These are phyloP conservation scores for Hyphochytrium catenoides DNA, from an alignment of 352 stramenopile genomes.

Conservation along the genomic window DNA sequence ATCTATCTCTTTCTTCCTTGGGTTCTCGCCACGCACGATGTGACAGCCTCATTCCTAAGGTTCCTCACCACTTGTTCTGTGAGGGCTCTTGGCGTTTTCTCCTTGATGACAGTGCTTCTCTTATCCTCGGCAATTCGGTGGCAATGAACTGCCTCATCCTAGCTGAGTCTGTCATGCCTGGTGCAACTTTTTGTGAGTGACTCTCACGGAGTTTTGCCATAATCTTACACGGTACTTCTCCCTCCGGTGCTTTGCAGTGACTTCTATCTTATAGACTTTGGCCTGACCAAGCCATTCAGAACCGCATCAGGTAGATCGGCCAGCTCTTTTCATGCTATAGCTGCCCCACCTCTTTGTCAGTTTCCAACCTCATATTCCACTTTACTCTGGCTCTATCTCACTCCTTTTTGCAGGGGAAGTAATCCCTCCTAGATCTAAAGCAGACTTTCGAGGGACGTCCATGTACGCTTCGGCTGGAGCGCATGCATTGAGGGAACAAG, in stretches of 20 bases:
- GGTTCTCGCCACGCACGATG: background rate
- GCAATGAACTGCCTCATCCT: too few relatives aligned
- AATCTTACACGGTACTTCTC: constrained; percentile 28
- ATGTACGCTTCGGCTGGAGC: constrained; percentile 66
- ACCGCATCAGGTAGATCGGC: too few relatives aligned
- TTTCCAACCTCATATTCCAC: constrained; percentile 24
- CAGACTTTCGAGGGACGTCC: constrained; percentile 57
- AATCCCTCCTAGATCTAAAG: constrained; percentile 23
- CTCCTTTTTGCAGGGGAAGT: constrained; percentile 28
- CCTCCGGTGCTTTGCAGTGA: too few relatives aligned
- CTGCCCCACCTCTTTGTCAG: background rate
- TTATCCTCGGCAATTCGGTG: constrained; percentile 4
- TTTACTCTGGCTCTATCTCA: constrained; percentile 58
- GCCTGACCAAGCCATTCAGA: background rate
- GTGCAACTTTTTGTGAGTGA: too few relatives aligned
- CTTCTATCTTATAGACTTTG: too few relatives aligned
- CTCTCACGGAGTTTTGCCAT: too few relatives aligned
- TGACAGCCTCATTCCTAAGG: background rate
- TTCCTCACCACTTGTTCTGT: background rate
- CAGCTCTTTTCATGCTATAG: too few relatives aligned
- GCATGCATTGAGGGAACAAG: constrained; percentile 41
- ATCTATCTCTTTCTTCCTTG: background rate
- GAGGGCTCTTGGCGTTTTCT: background rate
- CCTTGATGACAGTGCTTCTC: background rate
- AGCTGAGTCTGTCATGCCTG: background rate